Evolutionary conservation across 306 rosid species (phyloP).

Genomic region (Gastrolobium villosum): DNA sequence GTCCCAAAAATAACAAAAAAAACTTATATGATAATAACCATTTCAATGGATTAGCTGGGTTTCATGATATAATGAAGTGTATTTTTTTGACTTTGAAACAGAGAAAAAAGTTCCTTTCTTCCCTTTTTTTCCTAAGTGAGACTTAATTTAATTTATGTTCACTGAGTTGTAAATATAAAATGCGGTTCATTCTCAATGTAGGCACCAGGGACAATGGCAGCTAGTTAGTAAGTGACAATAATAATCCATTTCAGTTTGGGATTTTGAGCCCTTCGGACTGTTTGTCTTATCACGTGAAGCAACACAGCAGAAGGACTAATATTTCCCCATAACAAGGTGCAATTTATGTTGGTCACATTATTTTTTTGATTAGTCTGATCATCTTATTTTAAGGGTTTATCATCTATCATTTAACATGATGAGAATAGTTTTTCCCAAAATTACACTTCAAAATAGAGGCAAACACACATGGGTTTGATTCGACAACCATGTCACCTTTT

Average conservation of each 20-base stretch:
- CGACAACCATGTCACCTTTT: too few relatives aligned
- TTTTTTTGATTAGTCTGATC: too few relatives aligned
- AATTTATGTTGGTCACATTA: conserved; percentile 31
- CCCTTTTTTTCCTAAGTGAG: background rate
- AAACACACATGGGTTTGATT: too few relatives aligned
- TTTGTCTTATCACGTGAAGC: conserved; percentile 41
- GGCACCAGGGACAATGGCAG: conserved; percentile 26
- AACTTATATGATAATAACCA: background rate
- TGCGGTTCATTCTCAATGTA: too few relatives aligned
- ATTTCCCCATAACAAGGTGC: background rate
- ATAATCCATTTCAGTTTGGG: too few relatives aligned
- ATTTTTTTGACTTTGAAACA: conserved; percentile 38
- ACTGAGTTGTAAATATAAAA: conserved; percentile 10
- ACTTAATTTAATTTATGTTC: conserved; percentile 25
- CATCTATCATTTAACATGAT: too few relatives aligned
- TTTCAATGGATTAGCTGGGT: conserved; percentile 4
- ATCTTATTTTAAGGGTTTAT: too few relatives aligned
- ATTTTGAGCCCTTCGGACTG: background rate
- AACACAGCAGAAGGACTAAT: background rate
- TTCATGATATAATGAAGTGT: conserved; percentile 16
- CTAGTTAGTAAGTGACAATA: background rate
- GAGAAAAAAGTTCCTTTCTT: background rate
- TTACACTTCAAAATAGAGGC: too few relatives aligned
- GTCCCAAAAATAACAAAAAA: background rate
- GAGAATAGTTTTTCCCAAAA: too few relatives aligned